These are phyloP conservation scores for Chlamydomonas reinhardtii DNA, from an alignment of 163 green algal species.

Conservation along the genomic window DNA sequence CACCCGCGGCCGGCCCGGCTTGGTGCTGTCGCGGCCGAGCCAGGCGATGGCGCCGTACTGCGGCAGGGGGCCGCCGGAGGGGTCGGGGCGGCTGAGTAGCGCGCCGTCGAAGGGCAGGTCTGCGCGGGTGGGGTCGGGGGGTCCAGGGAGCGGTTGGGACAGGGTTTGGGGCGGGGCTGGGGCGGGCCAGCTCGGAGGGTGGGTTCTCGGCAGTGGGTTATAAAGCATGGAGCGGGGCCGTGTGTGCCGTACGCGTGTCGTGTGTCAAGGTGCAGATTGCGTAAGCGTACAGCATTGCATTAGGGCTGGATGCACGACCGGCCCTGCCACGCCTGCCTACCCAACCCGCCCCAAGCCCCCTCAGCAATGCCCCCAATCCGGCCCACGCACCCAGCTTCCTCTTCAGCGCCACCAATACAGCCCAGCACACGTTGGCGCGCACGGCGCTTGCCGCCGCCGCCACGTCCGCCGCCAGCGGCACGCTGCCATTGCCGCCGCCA, in stretches of 20 bases:
- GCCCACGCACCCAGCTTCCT: not conserved
- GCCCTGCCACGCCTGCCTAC: too few species aligned
- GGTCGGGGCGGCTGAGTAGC: constrained; percentile 5
- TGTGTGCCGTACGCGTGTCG: too few species aligned
- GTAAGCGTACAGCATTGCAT: too few species aligned
- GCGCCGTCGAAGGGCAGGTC: constrained; percentile 33
- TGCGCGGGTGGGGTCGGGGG: not conserved
- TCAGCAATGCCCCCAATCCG: too few species aligned
- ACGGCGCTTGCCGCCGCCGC: constrained; percentile 3
- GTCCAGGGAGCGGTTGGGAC: too few species aligned
- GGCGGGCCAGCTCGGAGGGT: too few species aligned
- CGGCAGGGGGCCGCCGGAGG: not conserved
- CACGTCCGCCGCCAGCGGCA: constrained; percentile 2
- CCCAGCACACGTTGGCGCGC: constrained; percentile 31
- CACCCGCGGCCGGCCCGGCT: constrained; percentile 18
- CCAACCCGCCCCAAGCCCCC: too few species aligned
- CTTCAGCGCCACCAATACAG: constrained; percentile 26
- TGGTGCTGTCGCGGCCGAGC: constrained; percentile 17
- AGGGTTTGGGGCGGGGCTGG: too few species aligned
- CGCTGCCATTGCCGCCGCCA: not conserved
- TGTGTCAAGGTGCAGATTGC: too few species aligned
- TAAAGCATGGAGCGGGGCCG: too few species aligned
- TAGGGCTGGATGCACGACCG: too few species aligned
- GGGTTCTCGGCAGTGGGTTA: too few species aligned
- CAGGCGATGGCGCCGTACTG: constrained; percentile 35